These are phyloP conservation scores for Termitomyces titanicus DNA, from an alignment of 768 basidiomycete species.

Conservation along the genomic window DNA sequence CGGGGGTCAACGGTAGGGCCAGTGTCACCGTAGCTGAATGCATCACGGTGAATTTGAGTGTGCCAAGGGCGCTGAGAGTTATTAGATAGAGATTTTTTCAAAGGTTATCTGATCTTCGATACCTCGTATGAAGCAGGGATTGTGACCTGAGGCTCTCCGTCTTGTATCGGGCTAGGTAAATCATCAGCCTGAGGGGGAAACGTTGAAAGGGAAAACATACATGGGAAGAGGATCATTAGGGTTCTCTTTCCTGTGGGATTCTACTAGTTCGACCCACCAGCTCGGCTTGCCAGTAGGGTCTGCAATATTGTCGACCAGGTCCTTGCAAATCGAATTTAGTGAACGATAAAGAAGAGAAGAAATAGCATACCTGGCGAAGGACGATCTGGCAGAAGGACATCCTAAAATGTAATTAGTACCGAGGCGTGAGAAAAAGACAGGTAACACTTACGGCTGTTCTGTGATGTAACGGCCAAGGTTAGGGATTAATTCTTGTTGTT, in stretches of 20 bases:
- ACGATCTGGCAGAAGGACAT: not conserved
- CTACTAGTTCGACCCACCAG: not conserved
- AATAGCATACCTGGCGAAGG: not conserved
- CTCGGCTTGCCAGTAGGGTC: not conserved
- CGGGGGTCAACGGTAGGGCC: conserved; percentile 25
- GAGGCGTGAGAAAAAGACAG: not conserved
- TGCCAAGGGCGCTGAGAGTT: conserved; percentile 23
- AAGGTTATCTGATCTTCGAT: not conserved
- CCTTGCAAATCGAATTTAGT: not conserved
- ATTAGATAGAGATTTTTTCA: not conserved
- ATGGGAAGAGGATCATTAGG: not conserved
- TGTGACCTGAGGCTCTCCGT: conserved; percentile 1
- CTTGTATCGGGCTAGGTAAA: not conserved
- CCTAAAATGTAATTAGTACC: not conserved
- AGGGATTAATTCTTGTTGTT: not conserved
- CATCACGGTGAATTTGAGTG: conserved; percentile 32
- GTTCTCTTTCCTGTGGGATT: not conserved
- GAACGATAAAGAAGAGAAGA: not conserved
- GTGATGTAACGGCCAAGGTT: conserved; percentile 1
- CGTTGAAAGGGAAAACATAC: not conserved
- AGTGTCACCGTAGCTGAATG: conserved; percentile 31
- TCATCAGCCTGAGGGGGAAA: not conserved
- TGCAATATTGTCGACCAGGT: not conserved
- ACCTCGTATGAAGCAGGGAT: conserved; percentile 1
- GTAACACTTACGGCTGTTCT: not conserved